Evolutionary conservation across 2,329 filamentous ascomycete genomes (phyloP).

Genomic region (Ophiostoma quercus): DNA sequence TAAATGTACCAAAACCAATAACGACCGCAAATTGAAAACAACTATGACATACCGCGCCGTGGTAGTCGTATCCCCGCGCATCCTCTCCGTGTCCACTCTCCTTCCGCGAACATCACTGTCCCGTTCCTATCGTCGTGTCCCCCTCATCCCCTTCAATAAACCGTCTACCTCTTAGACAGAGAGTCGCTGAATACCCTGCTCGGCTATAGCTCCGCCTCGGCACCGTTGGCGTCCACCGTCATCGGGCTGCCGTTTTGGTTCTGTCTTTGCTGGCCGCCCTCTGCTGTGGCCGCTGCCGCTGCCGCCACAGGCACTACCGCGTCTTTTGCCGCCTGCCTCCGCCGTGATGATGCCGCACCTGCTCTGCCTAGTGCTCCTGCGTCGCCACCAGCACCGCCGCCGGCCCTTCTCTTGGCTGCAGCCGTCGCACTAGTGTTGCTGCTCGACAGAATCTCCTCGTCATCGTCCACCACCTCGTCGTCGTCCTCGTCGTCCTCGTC

Average conservation of each 20-base stretch:
- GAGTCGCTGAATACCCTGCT: background rate
- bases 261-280: slow-evolving; percentile 35
- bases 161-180: background rate
- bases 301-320: slow-evolving; percentile 20
- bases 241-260: slow-evolving; percentile 53
- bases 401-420: background rate
- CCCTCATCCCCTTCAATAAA: background rate
- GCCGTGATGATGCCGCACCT: slow-evolving; percentile 26
- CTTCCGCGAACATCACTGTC: background rate
- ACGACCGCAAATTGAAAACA: background rate
- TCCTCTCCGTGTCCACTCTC: background rate
- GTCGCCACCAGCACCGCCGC: slow-evolving; percentile 25
- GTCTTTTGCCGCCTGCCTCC: slow-evolving; percentile 18
- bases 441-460: slow-evolving; percentile 45
- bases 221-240: slow-evolving; percentile 49
- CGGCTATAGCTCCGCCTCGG: slow-evolving; percentile 49
- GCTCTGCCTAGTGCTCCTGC: slow-evolving; percentile 22
- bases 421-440: slow-evolving; percentile 39
- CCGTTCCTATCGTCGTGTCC: background rate
- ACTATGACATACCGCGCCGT: too few relatives aligned
- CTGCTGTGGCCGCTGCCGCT: slow-evolving; percentile 29
- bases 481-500: slow-evolving; percentile 50
- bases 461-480: slow-evolving; percentile 51
- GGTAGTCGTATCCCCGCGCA: background rate
- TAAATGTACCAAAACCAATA: background rate